A percentile compares a stretch with the other conserved stretches of the same genome.
Conservation (phyloP, 2,329 filamentous ascomycete species). For the Ilyonectria mors-panacis region DNA sequence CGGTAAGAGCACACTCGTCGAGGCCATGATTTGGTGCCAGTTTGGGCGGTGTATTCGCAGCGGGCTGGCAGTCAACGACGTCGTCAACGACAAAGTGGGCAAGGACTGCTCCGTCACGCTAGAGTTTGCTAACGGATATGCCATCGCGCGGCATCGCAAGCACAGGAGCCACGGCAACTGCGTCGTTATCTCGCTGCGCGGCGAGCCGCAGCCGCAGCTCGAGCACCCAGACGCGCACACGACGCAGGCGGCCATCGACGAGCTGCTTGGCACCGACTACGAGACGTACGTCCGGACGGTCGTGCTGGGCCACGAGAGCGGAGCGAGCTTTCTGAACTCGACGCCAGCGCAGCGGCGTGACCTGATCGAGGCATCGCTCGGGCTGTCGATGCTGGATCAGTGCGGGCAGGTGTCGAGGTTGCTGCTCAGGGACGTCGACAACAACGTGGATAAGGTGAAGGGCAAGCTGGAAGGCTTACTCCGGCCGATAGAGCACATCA, state of each 20-base stretch:
- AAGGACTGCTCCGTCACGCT: constrained; percentile 40
- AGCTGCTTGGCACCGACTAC: constrained; percentile 38
- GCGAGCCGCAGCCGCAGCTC: constrained; percentile 30
- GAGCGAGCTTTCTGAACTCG: constrained; percentile 39
- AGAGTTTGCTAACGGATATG: constrained; percentile 41
- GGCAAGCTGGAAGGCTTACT: not conserved
- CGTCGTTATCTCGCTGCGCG: constrained; percentile 28
- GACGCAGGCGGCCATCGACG: constrained; percentile 38
- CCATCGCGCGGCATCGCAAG: constrained; percentile 38
- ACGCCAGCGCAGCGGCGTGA: constrained; percentile 18
- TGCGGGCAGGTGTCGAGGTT: constrained; percentile 24
- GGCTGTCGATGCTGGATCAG: constrained; percentile 35
- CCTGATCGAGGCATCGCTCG: constrained; percentile 39
- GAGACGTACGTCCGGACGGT: constrained; percentile 38
- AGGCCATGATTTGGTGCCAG: constrained; percentile 40
- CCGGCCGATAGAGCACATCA: not conserved
- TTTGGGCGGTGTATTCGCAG: constrained; percentile 37
- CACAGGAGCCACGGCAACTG: constrained; percentile 32
- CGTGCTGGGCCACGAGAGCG: constrained; percentile 39
- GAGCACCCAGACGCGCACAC: constrained; percentile 24
- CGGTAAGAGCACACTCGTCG: constrained; percentile 38
- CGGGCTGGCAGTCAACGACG: constrained; percentile 32
- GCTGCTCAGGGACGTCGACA: constrained; percentile 30
- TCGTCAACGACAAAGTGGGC: constrained; percentile 37
- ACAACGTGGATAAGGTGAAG: not conserved